These are phyloP conservation scores for Neofusicoccum ribis DNA, from an alignment of 2,329 filamentous ascomycete genomes.

Conservation along the genomic window DNA sequence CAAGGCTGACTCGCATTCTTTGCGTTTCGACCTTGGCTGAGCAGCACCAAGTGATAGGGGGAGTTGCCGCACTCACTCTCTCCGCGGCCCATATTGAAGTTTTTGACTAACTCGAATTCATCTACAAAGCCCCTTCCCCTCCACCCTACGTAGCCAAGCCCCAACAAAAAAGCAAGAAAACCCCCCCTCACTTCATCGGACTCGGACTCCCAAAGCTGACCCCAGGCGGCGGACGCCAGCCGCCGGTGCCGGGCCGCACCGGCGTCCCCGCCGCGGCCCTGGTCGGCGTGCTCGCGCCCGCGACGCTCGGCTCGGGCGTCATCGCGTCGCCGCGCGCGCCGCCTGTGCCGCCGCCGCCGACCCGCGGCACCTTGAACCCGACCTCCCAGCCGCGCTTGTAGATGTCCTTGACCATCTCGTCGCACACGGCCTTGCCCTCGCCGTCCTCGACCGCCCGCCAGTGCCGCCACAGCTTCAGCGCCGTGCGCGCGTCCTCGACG, in stretches of 20 bases:
- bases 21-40: no score
- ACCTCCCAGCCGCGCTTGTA: conserved; percentile 66
- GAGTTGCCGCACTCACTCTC: no score
- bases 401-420: conserved; percentile 82
- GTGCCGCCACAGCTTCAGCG: conserved; percentile 83
- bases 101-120: no score
- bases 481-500: conserved; percentile 91
- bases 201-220: conserved; percentile 36
- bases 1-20: no score
- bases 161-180: no score
- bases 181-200: conserved; percentile 29
- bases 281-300: background rate
- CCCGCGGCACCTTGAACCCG: conserved; percentile 41
- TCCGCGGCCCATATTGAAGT: no score
- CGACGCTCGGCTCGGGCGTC: conserved; percentile 29
- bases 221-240: conserved; percentile 20
- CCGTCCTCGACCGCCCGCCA: conserved; percentile 91
- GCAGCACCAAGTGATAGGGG: no score
- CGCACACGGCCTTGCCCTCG: conserved; percentile 78
- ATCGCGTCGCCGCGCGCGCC: background rate
- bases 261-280: conserved; percentile 32
- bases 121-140: no score
- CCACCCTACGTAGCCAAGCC: no score
- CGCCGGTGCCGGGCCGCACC: conserved; percentile 22
- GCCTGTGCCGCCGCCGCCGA: background rate